Conservation (phyloP, 1,284 basidiomycete species). For the Phellinidium pouzarii region DNA sequence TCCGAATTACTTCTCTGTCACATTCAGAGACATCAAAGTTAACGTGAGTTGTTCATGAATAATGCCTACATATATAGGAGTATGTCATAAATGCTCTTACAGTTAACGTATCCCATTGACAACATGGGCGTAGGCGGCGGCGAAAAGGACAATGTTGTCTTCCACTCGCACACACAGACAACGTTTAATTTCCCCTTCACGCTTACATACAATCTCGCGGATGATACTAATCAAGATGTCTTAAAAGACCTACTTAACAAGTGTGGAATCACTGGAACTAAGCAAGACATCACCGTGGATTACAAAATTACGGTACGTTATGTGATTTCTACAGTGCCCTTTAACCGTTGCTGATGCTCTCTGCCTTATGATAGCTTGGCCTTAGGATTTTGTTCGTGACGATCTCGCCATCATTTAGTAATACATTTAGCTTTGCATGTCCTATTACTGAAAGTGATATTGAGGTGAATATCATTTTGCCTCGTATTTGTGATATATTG, state of each 20-base stretch:
- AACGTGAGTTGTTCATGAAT: conserved; percentile 34
- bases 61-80: not conserved
- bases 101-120: conserved; percentile 74
- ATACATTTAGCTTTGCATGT: conserved; percentile 61
- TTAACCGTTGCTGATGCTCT: conserved; percentile 19
- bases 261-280: conserved; percentile 53
- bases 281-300: conserved; percentile 53
- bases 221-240: conserved; percentile 55
- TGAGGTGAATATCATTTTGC: not conserved
- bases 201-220: conserved; percentile 58
- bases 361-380: conserved; percentile 39
- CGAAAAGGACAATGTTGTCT: conserved; percentile 50
- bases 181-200: conserved; percentile 80
- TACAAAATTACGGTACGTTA: conserved; percentile 59
- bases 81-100: conserved; percentile 5
- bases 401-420: conserved; percentile 63
- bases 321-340: not conserved
- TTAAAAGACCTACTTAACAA: conserved; percentile 60
- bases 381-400: conserved; percentile 60
- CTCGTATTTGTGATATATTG: not conserved
- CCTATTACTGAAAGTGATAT: conserved; percentile 37
- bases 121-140: conserved; percentile 68
- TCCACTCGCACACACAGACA: conserved; percentile 58
- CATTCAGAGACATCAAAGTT: conserved; percentile 64
- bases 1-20: conserved; percentile 80